These are phyloP conservation scores for Periconia digitata DNA, from an alignment of 2,329 filamentous ascomycete species.

Conservation along the genomic window DNA sequence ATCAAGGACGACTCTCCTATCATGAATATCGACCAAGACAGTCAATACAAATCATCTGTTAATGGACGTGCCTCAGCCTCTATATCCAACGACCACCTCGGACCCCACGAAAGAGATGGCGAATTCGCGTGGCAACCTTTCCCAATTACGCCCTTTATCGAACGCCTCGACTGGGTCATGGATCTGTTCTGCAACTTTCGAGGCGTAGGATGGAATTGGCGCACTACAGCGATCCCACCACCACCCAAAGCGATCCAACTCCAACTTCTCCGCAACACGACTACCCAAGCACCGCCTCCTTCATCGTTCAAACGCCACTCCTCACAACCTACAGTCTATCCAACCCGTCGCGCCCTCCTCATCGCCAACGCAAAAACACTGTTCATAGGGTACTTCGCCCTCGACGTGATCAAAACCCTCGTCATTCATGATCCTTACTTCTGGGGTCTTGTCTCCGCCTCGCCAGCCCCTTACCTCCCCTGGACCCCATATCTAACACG, in stretches of 20 bases:
- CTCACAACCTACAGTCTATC: slow-evolving; percentile 43
- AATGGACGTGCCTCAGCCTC: neutral
- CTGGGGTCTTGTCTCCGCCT: slow-evolving; percentile 52
- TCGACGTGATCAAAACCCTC: slow-evolving; percentile 70
- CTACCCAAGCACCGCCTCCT: neutral
- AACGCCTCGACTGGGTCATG: slow-evolving; percentile 60
- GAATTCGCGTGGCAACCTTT: slow-evolving; percentile 58
- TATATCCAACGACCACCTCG: slow-evolving; percentile 16
- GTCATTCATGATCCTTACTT: slow-evolving; percentile 83
- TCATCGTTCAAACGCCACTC: slow-evolving; percentile 18
- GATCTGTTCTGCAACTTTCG: slow-evolving; percentile 61
- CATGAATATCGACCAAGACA: too few relatives aligned
- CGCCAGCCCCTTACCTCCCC: slow-evolving; percentile 49
- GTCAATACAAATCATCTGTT: too few relatives aligned
- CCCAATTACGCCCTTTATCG: slow-evolving; percentile 48
- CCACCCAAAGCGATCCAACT: slow-evolving; percentile 42
- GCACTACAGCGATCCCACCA: slow-evolving; percentile 51
- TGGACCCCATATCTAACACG: slow-evolving; percentile 50
- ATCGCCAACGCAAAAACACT: slow-evolving; percentile 43
- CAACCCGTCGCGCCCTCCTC: slow-evolving; percentile 37
- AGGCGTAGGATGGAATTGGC: slow-evolving; percentile 63
- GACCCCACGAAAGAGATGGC: slow-evolving; percentile 34
- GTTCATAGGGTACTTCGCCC: slow-evolving; percentile 61
- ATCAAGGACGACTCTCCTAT: too few relatives aligned
- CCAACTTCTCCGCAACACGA: neutral